These are phyloP conservation scores for Leptographium galeiforme DNA, from an alignment of 2,329 filamentous ascomycete genomes.

Conservation along the genomic window DNA sequence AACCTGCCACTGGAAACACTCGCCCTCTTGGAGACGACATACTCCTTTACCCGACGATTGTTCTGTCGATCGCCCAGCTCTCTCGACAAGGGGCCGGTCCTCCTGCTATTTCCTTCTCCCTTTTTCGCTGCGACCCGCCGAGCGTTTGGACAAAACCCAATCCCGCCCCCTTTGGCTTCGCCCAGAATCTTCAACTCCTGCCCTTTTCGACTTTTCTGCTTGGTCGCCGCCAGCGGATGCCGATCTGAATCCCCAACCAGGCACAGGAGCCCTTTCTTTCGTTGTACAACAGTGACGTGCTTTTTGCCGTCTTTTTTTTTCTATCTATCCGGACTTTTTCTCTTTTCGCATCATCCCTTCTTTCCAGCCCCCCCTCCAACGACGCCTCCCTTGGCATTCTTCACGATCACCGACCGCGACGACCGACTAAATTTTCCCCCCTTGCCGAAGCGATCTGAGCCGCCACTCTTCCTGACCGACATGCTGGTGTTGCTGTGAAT, in stretches of 20 bases:
- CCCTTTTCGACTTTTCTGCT: not conserved
- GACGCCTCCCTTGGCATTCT: not conserved
- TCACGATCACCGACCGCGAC: not conserved
- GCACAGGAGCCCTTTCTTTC: not conserved
- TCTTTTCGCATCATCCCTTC: not conserved
- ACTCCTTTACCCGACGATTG: constrained; percentile 12
- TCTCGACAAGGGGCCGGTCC: constrained; percentile 19
- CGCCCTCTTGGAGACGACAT: constrained; percentile 13
- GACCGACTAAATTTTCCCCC: not conserved
- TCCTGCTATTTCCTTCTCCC: constrained; percentile 14
- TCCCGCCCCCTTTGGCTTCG: not conserved
- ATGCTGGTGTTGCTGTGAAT: not conserved
- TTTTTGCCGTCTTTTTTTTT: not conserved
- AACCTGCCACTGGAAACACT: constrained; percentile 14
- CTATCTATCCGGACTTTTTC: not conserved
- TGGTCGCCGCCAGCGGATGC: not conserved
- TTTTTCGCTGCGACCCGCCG: not conserved
- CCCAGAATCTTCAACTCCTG: not conserved
- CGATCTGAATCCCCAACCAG: not conserved
- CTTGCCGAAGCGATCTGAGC: not conserved
- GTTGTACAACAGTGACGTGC: not conserved
- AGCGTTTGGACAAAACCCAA: not conserved
- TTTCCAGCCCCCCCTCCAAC: not conserved
- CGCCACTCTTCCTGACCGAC: not conserved
- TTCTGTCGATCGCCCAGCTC: constrained; percentile 23